Base-by-base conservation (phyloP, 192 early-diverging fungal species). In the Haplosporangium gracile region DNA sequence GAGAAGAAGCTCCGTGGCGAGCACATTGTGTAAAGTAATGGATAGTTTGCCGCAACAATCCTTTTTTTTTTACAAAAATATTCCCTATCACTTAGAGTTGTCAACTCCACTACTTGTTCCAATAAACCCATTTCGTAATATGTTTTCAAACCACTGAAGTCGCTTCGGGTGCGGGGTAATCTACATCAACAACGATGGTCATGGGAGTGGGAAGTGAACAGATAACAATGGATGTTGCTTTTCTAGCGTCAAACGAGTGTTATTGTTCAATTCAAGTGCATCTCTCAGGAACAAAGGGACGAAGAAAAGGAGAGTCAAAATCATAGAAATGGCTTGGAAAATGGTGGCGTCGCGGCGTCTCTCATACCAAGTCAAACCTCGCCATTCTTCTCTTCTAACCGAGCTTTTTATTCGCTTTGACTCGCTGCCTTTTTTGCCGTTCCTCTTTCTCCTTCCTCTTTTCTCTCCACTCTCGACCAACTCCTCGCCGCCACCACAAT, bases 1-100 rank as follows among this genome's bases (percentile, higher is more conserved):
- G 77, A 70, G 68, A 49, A 78, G 77, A 78, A 78, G 77, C 77
- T 78, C 69, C 77, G 77, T 55, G 77, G 77, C 69, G 77, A 78
- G 77, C 69, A 78, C 51, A 68, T 78, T 42, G 29, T 78, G 77
- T 78, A 78, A 55, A 78, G 6, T 39, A 39, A 29, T 34, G 71
- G 18, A 38, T 13, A 11, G 26, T 57, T 65, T 42, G 36, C 36
- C 32, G 36, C 68, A 36, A 43, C 69, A 47, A 51, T n/a, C 40
- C 42, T 40, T 8, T 47, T 47, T 47, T 47, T 73, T 47, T 49
- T 18, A 32, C 55, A n/a, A 22, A 71, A 71, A 71, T 65, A 65
- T 65, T 65, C 60, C 60, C 60, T 65, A 32, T 65, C 60, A 29
- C 26, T 65, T 65, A 65, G 60, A 65, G 60, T 32, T 60, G 60